phyloP scores from a whole-genome alignment of 1,284 basidiomycete genomes.

The Pterulicium gracile region DNA sequence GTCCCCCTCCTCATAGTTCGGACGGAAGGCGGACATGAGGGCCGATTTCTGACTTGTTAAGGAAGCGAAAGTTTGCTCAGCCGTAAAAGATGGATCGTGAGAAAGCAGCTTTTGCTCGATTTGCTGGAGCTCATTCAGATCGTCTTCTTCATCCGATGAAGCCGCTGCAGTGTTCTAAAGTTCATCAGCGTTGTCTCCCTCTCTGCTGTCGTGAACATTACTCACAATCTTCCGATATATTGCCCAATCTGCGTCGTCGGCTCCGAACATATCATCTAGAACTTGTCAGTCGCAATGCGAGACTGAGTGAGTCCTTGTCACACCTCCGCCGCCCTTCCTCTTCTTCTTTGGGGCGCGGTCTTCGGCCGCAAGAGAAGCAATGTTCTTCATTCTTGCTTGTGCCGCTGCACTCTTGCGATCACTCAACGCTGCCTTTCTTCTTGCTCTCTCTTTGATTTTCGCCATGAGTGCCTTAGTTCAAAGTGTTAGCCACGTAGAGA shows the following conservation, averaged over 20 bases:
- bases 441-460: constrained; percentile 78
- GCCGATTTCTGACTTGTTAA: constrained; percentile 70
- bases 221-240: constrained; percentile 94
- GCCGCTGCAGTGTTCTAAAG: constrained; percentile 67
- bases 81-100: constrained; percentile 77
- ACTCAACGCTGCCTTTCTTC: constrained; percentile 74
- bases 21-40: constrained; percentile 77
- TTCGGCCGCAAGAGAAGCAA: constrained; percentile 85
- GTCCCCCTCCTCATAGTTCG: constrained; percentile 61
- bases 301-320: too few relatives aligned
- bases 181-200: too few relatives aligned
- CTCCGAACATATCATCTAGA: constrained; percentile 91
- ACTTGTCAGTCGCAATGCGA: too few relatives aligned
- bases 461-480: constrained; percentile 74
- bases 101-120: constrained; percentile 80
- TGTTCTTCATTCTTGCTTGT: constrained; percentile 96
- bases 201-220: too few relatives aligned
- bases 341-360: constrained; percentile 72
- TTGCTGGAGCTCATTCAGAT: constrained; percentile 58
- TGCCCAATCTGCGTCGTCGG: constrained; percentile 94
- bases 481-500: constrained; percentile 1
- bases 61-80: constrained; percentile 76
- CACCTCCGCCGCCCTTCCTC: constrained; percentile 69
- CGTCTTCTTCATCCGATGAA: constrained; percentile 97
- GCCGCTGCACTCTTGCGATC: constrained; percentile 93